Percentiles rank a stretch among this genome's conserved stretches.
Conservation (phyloP, 129 eudicot species). For the Arctium minus region DNA sequence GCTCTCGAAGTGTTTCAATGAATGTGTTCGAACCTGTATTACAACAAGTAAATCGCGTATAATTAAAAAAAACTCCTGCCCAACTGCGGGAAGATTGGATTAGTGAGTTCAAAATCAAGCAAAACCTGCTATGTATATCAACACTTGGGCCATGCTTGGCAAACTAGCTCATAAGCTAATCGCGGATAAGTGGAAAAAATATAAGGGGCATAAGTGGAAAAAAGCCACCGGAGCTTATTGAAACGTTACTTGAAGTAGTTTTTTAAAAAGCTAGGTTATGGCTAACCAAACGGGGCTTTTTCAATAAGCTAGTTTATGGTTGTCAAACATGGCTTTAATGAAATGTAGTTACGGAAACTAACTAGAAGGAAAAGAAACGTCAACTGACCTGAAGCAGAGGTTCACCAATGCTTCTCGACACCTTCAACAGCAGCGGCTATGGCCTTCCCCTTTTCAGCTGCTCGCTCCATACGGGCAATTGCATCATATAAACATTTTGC, state of each 20-base stretch:
- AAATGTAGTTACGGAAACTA: not conserved
- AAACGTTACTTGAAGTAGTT: not conserved
- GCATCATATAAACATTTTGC: slow-evolving; percentile 96
- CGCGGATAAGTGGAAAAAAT: too few species aligned
- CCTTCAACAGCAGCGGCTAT: slow-evolving; percentile 99
- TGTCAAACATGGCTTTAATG: not conserved
- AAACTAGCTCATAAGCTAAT: too few species aligned
- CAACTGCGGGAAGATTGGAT: too few species aligned
- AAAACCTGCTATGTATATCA: too few species aligned
- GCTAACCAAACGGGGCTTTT: not conserved
- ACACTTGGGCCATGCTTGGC: too few species aligned
- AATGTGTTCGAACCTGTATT: slow-evolving; percentile 74
- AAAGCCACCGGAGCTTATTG: not conserved
- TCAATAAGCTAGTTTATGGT: not conserved
- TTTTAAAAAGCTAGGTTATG: not conserved
- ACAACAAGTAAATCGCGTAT: not conserved
- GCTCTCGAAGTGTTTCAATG: slow-evolving; percentile 83
- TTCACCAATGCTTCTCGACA: slow-evolving; percentile 93
- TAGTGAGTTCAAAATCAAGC: too few species aligned
- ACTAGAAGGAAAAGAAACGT: not conserved
- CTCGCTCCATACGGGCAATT: slow-evolving; percentile 95
- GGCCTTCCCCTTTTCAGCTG: slow-evolving; percentile 99
- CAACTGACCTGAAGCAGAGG: slow-evolving; percentile 68
- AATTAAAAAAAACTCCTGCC: not conserved
- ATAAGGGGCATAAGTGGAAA: not conserved